Evolutionary conservation across 768 basidiomycete genomes (phyloP), one percentile per base, ranked within the genome.

Genomic region (Butyriboletus loyo): DNA sequence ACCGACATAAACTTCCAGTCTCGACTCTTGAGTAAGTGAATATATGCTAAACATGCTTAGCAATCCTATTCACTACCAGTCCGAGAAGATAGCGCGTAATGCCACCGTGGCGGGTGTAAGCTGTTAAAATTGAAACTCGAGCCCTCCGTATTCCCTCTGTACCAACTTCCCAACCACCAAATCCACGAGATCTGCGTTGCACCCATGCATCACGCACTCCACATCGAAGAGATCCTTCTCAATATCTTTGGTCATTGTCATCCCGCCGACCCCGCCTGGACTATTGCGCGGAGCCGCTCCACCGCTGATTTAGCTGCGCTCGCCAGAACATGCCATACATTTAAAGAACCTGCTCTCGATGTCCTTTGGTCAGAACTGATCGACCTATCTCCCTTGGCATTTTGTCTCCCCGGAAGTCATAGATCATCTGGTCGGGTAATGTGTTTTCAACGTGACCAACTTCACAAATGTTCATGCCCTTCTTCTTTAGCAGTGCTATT

Each of bases 331-430:
- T 46, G 50, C 31, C 50, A 36, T 14, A 45, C 41, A 10, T 51
- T 51, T 36, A 51, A 38, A 31, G 50, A 51, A 19, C 43, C 42
- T 9, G 50, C 42, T 2, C 30, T 51, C 7, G 50, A 51, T n/a
- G 21, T 51, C 2, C 50, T 51, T 9, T 51, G 50, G 42, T 34
- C 30, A 27, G 49, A 50, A 7, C 2, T 36, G 32, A 21, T 19
- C 35, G 36, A 45, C 36, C 21, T 51, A 3, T 45, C 43, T 19
- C 43, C 42, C 2, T 27, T 50, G n/a, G 40, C 40, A 4, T 28
- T 4, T 8, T 50, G 49, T 11, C 49, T 50, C 7, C 38, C 49
- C 14, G 31, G 21, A 21, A 10, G 21, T 31, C 38, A 24, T 31
- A 11, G 5, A 21, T 41, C 32, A 41, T 13, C 38, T 5, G 15